A percentile compares a stretch with the other conserved stretches of the same genome.
Conservation (phyloP, 345 rosid species). For the Corymbia maculata region DNA sequence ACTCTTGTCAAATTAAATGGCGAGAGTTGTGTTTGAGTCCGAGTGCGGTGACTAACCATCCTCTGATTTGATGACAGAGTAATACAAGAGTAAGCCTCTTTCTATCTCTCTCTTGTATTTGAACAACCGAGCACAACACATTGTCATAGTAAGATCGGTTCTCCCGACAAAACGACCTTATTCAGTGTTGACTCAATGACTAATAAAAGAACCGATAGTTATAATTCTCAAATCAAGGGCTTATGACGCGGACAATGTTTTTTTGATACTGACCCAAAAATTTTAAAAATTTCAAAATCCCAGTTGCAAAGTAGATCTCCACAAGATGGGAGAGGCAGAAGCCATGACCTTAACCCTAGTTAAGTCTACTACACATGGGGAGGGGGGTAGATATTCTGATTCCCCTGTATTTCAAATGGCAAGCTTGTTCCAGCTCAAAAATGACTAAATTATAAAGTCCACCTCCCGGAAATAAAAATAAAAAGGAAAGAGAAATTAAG, state of each 20-base stretch:
- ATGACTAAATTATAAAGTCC: slow-evolving; percentile 1
- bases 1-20: neutral
- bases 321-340: neutral
- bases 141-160: neutral
- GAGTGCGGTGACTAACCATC: neutral
- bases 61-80: neutral
- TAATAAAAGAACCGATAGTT: neutral
- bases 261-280: neutral
- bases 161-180: neutral
- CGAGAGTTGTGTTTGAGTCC: neutral
- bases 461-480: too few relatives aligned
- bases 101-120: neutral
- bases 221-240: neutral
- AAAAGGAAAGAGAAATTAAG: neutral
- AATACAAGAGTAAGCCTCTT: neutral
- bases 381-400: slow-evolving; percentile 14
- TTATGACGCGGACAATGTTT: neutral
- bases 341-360: neutral
- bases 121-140: neutral
- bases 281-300: neutral
- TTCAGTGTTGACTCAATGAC: neutral
- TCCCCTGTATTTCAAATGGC: slow-evolving; percentile 2
- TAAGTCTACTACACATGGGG: neutral
- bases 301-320: slow-evolving; percentile 1
- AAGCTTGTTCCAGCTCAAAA: slow-evolving; percentile 40